Evolutionary conservation across 805 yeast genomes (phyloP).

Genomic region (Zygosaccharomyces pseudorouxii): DNA sequence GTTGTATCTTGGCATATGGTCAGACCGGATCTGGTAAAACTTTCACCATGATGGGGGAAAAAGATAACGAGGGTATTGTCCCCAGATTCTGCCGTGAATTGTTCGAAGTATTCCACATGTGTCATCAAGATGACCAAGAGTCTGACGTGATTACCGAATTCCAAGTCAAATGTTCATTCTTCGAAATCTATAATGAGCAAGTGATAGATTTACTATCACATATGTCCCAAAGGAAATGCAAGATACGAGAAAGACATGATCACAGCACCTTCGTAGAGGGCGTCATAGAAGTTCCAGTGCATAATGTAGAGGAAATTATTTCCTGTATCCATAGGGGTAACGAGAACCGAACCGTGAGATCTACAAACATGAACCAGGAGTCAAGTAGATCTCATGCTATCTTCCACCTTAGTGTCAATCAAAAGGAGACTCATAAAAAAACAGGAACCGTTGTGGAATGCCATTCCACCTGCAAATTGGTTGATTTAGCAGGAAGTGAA

Average conservation of each 20-base stretch:
- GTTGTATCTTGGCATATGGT: constrained; percentile 74
- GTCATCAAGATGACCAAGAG: constrained; percentile 39
- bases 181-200: constrained; percentile 81
- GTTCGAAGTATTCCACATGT: constrained; percentile 39
- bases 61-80: constrained; percentile 53
- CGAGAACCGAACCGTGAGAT: constrained; percentile 44
- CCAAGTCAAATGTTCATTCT: constrained; percentile 62
- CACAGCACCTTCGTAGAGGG: constrained; percentile 56
- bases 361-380: constrained; percentile 59
- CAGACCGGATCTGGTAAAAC: constrained; percentile 79
- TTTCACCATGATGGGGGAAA: constrained; percentile 67
- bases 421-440: constrained; percentile 45
- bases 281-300: constrained; percentile 57
- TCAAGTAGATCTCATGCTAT: constrained; percentile 81
- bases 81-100: constrained; percentile 68
- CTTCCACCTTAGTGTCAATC: constrained; percentile 61
- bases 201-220: constrained; percentile 64
- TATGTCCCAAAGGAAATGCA: constrained; percentile 22
- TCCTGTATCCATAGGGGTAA: constrained; percentile 57
- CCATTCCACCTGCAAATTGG: constrained; percentile 49
- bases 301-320: constrained; percentile 54
- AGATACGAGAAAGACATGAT: constrained; percentile 35
- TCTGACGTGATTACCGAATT: constrained; percentile 48
- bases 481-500: constrained; percentile 87
- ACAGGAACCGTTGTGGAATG: constrained; percentile 37